Percentiles rank a stretch among this genome's conserved stretches.
These are phyloP conservation scores for Ogataea kodamae DNA, from an alignment of 805 yeast genomes.

Conservation along the genomic window DNA sequence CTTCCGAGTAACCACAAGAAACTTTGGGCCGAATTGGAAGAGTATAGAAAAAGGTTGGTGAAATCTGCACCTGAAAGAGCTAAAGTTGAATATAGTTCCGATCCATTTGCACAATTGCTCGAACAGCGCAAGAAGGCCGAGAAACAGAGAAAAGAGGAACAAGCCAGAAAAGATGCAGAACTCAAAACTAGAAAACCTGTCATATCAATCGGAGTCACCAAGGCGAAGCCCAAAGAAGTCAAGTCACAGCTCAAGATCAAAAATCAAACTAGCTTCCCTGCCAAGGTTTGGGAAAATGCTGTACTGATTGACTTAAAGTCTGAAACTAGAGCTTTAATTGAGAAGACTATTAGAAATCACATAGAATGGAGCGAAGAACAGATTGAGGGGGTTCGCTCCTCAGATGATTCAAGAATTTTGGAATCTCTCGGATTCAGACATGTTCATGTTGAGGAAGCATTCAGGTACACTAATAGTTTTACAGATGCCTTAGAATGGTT, in stretches of 20 bases:
- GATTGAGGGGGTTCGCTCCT: constrained; percentile 12
- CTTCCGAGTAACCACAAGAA: constrained; percentile 78
- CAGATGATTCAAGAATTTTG: constrained; percentile 16
- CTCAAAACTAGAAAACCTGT: constrained; percentile 49
- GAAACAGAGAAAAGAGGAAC: constrained; percentile 43
- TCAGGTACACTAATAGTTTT: constrained; percentile 50
- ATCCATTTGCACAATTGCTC: constrained; percentile 73
- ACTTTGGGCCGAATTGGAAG: constrained; percentile 73
- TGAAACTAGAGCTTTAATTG: constrained; percentile 59
- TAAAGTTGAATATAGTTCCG: constrained; percentile 52
- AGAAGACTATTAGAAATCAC: constrained; percentile 54
- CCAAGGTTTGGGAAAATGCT: constrained; percentile 69
- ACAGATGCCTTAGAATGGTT: constrained; percentile 69
- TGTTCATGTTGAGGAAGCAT: constrained; percentile 68
- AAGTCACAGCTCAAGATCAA: constrained; percentile 7
- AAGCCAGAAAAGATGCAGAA: constrained; percentile 44
- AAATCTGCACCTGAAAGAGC: constrained; percentile 47
- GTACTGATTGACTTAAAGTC: constrained; percentile 66
- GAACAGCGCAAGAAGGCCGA: constrained; percentile 49
- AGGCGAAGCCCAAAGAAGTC: constrained; percentile 1
- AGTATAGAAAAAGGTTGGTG: constrained; percentile 47
- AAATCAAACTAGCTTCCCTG: constrained; percentile 35
- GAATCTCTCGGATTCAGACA: constrained; percentile 61
- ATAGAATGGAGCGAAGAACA: constrained; percentile 47
- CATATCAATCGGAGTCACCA: constrained; percentile 33